phyloP scores from a whole-genome alignment of 352 stramenopile species.

The Pythium rishiriense region DNA sequence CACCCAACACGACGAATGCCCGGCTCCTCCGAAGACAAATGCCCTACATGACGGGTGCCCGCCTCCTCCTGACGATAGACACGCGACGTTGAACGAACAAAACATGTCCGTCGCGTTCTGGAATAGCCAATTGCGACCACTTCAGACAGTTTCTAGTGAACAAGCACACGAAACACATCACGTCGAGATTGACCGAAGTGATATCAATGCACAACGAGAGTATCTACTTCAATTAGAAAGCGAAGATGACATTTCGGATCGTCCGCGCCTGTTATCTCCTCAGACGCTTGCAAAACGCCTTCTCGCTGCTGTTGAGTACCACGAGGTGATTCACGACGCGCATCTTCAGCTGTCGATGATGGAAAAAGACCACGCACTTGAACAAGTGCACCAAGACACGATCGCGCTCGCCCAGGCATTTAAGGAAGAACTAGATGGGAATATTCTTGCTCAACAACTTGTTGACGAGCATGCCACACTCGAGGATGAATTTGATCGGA shows the following conservation, averaged over 20 bases:
- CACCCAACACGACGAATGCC: not conserved
- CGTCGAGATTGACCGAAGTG: slow-evolving; percentile 23
- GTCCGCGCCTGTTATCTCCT: slow-evolving; percentile 39
- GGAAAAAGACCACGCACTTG: slow-evolving; percentile 53
- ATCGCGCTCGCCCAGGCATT: slow-evolving; percentile 57
- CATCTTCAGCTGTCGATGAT: slow-evolving; percentile 61
- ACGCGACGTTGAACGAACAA: too few relatives aligned
- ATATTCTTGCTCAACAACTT: slow-evolving; percentile 43
- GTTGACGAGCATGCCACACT: slow-evolving; percentile 46
- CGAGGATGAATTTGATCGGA: slow-evolving; percentile 51
- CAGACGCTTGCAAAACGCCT: slow-evolving; percentile 46
- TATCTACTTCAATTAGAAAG: slow-evolving; percentile 8
- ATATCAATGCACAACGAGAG: slow-evolving; percentile 8
- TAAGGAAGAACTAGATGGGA: slow-evolving; percentile 68
- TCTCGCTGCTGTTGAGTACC: slow-evolving; percentile 66
- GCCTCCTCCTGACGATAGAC: too few relatives aligned
- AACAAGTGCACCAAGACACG: slow-evolving; percentile 52
- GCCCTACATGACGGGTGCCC: too few relatives aligned
- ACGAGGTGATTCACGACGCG: slow-evolving; percentile 63
- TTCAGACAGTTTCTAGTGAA: not conserved
- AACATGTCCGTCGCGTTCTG: slow-evolving; percentile 18
- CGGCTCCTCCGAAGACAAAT: too few relatives aligned
- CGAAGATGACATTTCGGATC: slow-evolving; percentile 22
- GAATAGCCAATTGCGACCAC: slow-evolving; percentile 17
- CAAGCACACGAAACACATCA: not conserved